A percentile compares a stretch with the other conserved stretches of the same genome.
Conservation (phyloP, 176 grass and related monocot species). For the Melocanna baccifera region DNA sequence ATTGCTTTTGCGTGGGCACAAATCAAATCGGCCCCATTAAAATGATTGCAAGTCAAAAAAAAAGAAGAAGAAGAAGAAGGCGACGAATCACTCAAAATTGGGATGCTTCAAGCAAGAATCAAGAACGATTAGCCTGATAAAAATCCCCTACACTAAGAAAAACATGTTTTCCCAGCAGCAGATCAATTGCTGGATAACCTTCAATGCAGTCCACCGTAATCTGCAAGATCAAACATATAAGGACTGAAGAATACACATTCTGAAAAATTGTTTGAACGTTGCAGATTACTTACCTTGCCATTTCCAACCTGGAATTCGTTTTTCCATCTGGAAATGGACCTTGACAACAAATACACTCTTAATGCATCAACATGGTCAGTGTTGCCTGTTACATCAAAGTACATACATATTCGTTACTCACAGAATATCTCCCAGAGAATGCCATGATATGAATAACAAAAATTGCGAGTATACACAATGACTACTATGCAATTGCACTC, state of each 20-base stretch:
- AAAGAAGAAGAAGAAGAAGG: too few relatives aligned
- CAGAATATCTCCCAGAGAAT: neutral
- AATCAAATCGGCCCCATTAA: neutral
- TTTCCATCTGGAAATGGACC: constrained; percentile 69
- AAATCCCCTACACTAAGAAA: constrained; percentile 75
- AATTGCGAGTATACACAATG: neutral
- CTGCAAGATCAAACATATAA: constrained; percentile 41
- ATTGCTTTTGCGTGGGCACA: neutral
- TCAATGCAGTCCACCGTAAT: constrained; percentile 66
- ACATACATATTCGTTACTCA: neutral
- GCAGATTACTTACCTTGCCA: constrained; percentile 57
- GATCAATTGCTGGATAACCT: constrained; percentile 49
- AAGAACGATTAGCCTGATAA: constrained; percentile 47
- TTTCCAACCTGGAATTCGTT: constrained; percentile 65
- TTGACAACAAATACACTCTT: constrained; percentile 65
- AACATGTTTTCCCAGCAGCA: constrained; percentile 66
- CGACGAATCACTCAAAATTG: constrained; percentile 28
- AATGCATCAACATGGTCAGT: constrained; percentile 56
- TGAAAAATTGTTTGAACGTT: neutral
- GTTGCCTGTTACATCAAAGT: constrained; percentile 56
- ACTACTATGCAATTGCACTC: neutral
- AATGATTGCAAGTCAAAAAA: neutral
- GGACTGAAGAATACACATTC: neutral
- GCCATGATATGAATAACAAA: neutral
- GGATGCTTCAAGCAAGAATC: constrained; percentile 6